Base-by-base conservation (phyloP, 441 rosid genomes). In the Oxalis stricta region DNA sequence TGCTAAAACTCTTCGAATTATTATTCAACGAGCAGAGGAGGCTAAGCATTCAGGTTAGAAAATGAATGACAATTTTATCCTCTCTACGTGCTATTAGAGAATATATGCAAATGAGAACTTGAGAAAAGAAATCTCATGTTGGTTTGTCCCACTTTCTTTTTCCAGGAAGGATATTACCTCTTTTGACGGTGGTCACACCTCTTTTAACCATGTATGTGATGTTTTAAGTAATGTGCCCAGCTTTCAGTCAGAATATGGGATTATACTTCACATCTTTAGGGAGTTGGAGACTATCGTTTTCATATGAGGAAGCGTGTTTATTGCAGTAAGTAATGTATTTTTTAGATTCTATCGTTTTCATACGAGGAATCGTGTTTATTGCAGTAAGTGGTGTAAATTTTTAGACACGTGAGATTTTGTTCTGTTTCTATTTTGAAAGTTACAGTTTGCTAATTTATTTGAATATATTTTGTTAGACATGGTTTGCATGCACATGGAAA, bases 221-320 rank as follows among this genome's bases (percentile, higher is more conserved):
- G 73, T 82, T 37, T 52, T 84, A 62, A 73, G 77, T 73, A 79
- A 46, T 43, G 82, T 73, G 35, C 79, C 94, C 36, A 77, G 82
- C 71, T 79, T 83, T 68, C 96, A 86, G 48, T 69, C 78, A 19
- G 89, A 86, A 64, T 92, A 92, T 59, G 95, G 92, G 55, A 62
- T 68, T 55, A 79, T 84, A 40, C 80, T 86, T 19, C 82, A 36
- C 79, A 73, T 71, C 82, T 92, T 45, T 65, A 86, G 67, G 71
- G 56, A 18, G 59, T 73, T 26, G 72, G 55, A 66, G 86, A 77
- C 39, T 86, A 87, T 63, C 72, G 72, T 38, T 82, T 84, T 69
- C 89, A 84, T 61, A 69, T 84, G 81, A 79, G 74, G 75, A 86
- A 65, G 55, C 71, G 65, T 31, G 49, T 75, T 52, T 87, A 79